Evolutionary conservation across 2,329 filamentous ascomycete genomes (phyloP), one percentile per base, ranked within the genome.

Genomic region (Verticillium nonalfalfae): DNA sequence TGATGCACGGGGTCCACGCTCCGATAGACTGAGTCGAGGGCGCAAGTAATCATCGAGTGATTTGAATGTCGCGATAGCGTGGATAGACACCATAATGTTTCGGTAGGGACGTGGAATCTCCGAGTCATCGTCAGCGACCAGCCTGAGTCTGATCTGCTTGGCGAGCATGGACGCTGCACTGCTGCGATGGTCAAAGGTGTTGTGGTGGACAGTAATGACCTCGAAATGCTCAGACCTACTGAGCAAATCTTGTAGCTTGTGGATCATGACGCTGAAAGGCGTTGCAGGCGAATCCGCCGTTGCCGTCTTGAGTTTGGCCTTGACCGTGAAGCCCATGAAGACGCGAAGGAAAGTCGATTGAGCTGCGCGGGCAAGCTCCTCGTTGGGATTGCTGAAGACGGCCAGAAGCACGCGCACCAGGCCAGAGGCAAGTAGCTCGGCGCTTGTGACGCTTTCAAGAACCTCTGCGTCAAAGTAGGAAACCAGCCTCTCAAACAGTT

Each of bases 221-320:
- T 99, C 95, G 69, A 98, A 99, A 79, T 98, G 93, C 78, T 99
- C 95, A 38, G 94, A 96, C 67, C 95, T 88, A 79, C 95, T 99
- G 61, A 99, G 84, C 62, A 99, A 80, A 76, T 99, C 95, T 75
- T 99, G 95, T 36, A 99, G 81, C 75, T 99, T 99, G 73, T 93
- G 90, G 50, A 97, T 88, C 73, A 99, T 82, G 59, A 96, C 85
- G 70, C 93, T 95, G 74, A 98, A 97, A 1, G 93, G 89, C 0
- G 94, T 97, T 0, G 87, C 83, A 2, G 91, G 87, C 11, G 89
- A 90, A 60, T 90, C 85, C 13, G 81, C 82, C 38, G 81, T 86
- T 4, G 85, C 83, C 15, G 86, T 88, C 71, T 86, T 87, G 31
- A 81, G 78, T 69, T 84, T 89, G 14, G 87, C 82, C 68, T 85